phyloP scores from a whole-genome alignment of 257 asterid genomes.

The Solanum sitiens region DNA sequence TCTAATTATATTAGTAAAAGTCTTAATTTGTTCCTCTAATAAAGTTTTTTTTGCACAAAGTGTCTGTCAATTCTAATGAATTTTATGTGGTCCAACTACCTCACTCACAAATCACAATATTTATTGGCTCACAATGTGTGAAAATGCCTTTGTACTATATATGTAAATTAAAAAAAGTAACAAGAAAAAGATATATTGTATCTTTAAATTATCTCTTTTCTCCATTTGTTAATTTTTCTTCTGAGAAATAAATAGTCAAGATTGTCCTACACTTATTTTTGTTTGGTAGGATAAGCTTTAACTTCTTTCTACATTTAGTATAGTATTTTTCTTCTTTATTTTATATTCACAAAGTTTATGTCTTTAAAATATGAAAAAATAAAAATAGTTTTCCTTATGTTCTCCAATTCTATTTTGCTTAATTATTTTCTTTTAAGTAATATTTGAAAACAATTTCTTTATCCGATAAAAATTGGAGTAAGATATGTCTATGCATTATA shows the following conservation, averaged over 20 bases:
- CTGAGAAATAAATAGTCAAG: neutral
- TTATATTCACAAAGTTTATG: neutral
- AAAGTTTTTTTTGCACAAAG: neutral
- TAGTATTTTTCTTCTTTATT: neutral
- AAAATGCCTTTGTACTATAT: neutral
- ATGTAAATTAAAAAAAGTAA: neutral
- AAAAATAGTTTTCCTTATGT: neutral
- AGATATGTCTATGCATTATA: no score
- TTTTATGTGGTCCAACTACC: neutral
- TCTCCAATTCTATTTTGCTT: neutral
- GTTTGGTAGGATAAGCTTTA: neutral
- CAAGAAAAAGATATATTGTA: neutral
- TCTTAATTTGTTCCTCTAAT: neutral
- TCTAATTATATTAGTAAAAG: neutral
- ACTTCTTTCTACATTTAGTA: neutral
- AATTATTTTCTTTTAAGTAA: neutral
- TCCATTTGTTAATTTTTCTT: neutral
- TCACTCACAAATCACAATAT: neutral
- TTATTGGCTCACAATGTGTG: neutral
- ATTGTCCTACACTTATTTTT: neutral
- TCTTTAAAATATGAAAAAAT: neutral
- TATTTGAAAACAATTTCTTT: neutral
- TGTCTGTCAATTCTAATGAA: neutral
- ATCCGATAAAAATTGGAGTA: neutral
- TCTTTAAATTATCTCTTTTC: neutral